Conservation (phyloP, 176 grass and related monocot genomes). For the Aechmea fasciata region DNA sequence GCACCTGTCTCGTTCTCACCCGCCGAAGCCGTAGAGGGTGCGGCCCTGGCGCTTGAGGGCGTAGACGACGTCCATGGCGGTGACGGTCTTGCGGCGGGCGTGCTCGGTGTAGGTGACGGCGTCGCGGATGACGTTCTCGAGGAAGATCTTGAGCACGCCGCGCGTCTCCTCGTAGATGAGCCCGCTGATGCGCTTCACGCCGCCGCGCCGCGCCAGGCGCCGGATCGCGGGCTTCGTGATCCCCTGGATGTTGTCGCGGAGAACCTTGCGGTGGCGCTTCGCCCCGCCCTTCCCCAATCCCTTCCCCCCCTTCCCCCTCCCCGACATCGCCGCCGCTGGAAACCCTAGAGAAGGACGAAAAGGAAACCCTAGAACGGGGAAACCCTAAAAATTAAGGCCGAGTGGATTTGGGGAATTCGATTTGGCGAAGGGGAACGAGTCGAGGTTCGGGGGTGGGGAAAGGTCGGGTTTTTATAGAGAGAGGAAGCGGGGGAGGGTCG, state of each 20-base stretch:
- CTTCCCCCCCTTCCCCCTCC: constrained; percentile 23
- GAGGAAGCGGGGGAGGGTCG: no score
- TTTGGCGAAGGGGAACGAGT: no score
- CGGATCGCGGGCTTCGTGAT: constrained; percentile 30
- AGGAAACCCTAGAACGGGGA: no score
- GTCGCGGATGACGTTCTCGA: constrained; percentile 27
- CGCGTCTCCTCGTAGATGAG: constrained; percentile 27
- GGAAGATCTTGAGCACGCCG: constrained; percentile 32
- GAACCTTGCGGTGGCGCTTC: constrained; percentile 27
- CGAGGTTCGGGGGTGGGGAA: no score
- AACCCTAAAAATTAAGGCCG: no score
- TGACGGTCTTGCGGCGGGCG: constrained; percentile 26
- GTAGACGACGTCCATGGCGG: constrained; percentile 28
- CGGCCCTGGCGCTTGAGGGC: constrained; percentile 30
- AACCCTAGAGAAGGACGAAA: no score
- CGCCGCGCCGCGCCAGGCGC: constrained; percentile 18
- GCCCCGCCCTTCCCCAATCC: constrained; percentile 22
- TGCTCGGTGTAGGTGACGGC: constrained; percentile 31
- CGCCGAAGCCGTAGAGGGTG: constrained; percentile 28
- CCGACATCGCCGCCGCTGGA: not conserved
- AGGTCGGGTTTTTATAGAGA: no score
- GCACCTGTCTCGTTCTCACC: not conserved
- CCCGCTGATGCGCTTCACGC: constrained; percentile 20
- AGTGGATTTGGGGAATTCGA: no score
- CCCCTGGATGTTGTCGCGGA: constrained; percentile 30